Percentiles rank a stretch among this genome's conserved stretches.
phyloP scores from a whole-genome alignment of 176 grass and related monocot genomes.

The Aegilops speltoides region DNA sequence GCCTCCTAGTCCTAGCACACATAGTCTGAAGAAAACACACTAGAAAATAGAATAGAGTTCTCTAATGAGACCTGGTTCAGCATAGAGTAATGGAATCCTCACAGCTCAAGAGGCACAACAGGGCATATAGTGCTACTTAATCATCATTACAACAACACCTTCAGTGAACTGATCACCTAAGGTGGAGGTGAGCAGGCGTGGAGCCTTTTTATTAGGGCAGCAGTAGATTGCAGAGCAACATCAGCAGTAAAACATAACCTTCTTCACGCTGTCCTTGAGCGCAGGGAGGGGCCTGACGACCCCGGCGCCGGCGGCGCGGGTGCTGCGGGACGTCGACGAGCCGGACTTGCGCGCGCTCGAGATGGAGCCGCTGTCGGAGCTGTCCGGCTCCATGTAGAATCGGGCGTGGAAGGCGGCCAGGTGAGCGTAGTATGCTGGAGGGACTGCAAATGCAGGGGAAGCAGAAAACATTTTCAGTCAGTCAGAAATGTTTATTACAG shows the following conservation, averaged over 20 bases:
- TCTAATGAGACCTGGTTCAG: neutral
- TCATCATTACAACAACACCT: neutral
- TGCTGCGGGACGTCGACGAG: constrained; percentile 25
- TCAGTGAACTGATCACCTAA: neutral
- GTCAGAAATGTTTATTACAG: neutral
- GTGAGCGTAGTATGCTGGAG: constrained; percentile 87
- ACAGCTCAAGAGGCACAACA: neutral
- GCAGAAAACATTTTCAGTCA: neutral
- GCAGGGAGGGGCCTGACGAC: constrained; percentile 77
- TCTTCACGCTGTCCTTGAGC: constrained; percentile 86
- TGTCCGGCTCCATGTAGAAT: constrained; percentile 82
- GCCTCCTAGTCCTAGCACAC: neutral
- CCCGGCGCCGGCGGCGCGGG: constrained; percentile 27
- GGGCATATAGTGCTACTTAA: neutral
- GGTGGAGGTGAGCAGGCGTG: too few species aligned
- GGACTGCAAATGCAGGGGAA: constrained; percentile 47
- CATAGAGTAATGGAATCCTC: too few species aligned
- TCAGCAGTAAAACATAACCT: constrained; percentile 93
- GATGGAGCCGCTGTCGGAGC: constrained; percentile 60
- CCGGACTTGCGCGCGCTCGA: constrained; percentile 4
- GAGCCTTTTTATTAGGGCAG: neutral
- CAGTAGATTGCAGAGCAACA: neutral
- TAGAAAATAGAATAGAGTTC: neutral
- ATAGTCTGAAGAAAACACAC: neutral
- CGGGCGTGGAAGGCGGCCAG: constrained; percentile 81